Percentiles rank a stretch among this genome's conserved stretches.
Evolutionary conservation across 2,329 filamentous ascomycete species (phyloP).

Genomic region (Cladosporium sp.): DNA sequence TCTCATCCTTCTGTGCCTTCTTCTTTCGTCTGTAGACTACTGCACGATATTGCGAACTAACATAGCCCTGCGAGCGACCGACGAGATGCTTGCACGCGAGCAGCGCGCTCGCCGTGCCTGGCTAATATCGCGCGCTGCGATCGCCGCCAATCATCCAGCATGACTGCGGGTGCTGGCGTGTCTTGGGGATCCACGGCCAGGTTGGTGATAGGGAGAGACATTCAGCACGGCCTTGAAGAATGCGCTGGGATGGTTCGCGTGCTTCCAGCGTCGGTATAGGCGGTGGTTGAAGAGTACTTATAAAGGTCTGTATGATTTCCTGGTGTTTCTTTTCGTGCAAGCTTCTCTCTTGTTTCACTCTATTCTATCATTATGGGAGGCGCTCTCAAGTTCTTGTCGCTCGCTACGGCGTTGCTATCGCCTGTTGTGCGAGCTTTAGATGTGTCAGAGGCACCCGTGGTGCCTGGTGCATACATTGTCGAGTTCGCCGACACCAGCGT

Average conservation of each 20-base stretch:
- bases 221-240: conserved; percentile 6
- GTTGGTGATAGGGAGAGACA: conserved; percentile 11
- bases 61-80: not conserved
- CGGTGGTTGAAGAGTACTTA: conserved; percentile 8
- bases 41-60: conserved; percentile 4
- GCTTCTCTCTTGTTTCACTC: not conserved
- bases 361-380: conserved; percentile 7
- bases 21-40: conserved; percentile 11
- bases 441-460: conserved; percentile 7
- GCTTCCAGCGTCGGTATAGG: not conserved
- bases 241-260: not conserved
- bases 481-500: conserved; percentile 18
- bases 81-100: not conserved
- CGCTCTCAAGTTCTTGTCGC: conserved; percentile 11
- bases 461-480: conserved; percentile 22
- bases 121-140: conserved; percentile 7
- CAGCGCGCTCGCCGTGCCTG: conserved; percentile 3
- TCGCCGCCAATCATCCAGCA: conserved; percentile 5
- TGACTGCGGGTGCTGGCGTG: not conserved
- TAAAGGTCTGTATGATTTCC: not conserved
- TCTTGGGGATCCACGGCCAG: conserved; percentile 2
- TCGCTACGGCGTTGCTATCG: conserved; percentile 11
- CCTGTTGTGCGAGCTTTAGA: not conserved
- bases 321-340: not conserved
- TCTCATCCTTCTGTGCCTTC: not conserved